Percentiles rank a stretch among this genome's conserved stretches.
Conservation (phyloP, 331 rosid genomes). For the Telfairia occidentalis region DNA sequence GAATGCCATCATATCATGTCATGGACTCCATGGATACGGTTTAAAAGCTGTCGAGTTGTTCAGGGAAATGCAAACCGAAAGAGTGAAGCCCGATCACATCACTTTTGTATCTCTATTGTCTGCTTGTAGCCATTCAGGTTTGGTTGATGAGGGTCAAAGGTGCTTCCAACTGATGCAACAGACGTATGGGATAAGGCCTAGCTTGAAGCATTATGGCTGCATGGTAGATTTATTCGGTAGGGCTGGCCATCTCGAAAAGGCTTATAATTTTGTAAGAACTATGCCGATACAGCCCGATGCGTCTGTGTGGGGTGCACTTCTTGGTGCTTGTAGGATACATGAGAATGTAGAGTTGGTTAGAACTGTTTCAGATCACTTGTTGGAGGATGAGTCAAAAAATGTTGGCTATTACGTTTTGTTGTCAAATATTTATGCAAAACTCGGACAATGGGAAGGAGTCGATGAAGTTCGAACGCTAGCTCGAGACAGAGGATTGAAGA, state of each 20-base stretch:
- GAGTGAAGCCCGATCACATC: constrained; percentile 30
- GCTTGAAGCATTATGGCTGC: constrained; percentile 31
- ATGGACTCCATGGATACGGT: constrained; percentile 37
- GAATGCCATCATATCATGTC: constrained; percentile 38
- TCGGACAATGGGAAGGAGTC: constrained; percentile 33
- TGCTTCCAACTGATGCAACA: constrained; percentile 31
- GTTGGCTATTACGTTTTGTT: constrained; percentile 36
- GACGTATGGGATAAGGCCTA: constrained; percentile 28
- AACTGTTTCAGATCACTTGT: constrained; percentile 31
- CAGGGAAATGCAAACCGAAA: constrained; percentile 22
- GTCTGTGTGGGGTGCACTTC: constrained; percentile 41
- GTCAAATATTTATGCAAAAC: constrained; percentile 35
- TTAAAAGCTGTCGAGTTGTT: constrained; percentile 29
- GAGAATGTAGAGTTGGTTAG: constrained; percentile 25
- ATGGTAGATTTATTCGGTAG: constrained; percentile 44
- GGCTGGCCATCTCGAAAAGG: constrained; percentile 30
- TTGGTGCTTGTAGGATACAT: constrained; percentile 41
- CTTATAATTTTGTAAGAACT: constrained; percentile 21
- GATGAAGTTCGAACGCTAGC: constrained; percentile 30
- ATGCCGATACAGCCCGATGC: constrained; percentile 35
- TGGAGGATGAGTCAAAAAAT: constrained; percentile 22
- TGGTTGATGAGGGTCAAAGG: constrained; percentile 28
- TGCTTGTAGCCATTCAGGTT: constrained; percentile 40
- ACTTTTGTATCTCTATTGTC: constrained; percentile 32
- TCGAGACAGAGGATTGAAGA: constrained; percentile 21